phyloP scores from a whole-genome alignment of 768 basidiomycete species.

The Dioszegia crocea region DNA sequence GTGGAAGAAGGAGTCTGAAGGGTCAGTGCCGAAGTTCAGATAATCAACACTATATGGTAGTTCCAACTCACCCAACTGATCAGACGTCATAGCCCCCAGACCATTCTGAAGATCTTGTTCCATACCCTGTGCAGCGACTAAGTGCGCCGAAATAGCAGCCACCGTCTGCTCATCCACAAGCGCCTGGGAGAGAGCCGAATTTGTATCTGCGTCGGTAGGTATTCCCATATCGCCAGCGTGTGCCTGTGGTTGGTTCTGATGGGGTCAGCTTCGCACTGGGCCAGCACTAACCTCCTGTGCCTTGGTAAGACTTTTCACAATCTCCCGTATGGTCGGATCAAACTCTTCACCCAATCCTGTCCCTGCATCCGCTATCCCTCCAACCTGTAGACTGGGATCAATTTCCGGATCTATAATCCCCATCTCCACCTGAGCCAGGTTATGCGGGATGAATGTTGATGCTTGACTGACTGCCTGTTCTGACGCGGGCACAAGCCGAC shows the following conservation, averaged over 20 bases:
- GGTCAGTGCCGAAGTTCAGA: neutral
- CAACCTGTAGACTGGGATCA: conserved; percentile 12
- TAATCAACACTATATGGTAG: neutral
- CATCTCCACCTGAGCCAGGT: neutral
- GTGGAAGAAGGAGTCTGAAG: conserved; percentile 5
- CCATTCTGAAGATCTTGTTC: neutral
- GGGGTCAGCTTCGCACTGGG: neutral
- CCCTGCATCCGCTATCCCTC: conserved; percentile 1
- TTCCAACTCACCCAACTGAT: neutral
- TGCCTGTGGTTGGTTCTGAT: neutral
- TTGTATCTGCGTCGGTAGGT: neutral
- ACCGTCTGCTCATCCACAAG: conserved; percentile 1
- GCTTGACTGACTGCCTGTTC: no score
- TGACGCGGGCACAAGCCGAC: no score
- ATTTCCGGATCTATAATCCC: neutral
- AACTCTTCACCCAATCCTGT: conserved; percentile 1
- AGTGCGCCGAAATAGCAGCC: neutral
- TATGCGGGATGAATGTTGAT: no score
- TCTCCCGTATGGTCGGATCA: conserved; percentile 45
- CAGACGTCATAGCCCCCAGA: neutral
- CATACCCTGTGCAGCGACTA: neutral
- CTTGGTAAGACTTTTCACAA: conserved; percentile 40
- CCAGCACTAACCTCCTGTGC: conserved; percentile 34
- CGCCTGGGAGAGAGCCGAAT: neutral
- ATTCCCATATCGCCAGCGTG: neutral